Conservation (phyloP, 768 basidiomycete species). For the Ramaria sp. region DNA sequence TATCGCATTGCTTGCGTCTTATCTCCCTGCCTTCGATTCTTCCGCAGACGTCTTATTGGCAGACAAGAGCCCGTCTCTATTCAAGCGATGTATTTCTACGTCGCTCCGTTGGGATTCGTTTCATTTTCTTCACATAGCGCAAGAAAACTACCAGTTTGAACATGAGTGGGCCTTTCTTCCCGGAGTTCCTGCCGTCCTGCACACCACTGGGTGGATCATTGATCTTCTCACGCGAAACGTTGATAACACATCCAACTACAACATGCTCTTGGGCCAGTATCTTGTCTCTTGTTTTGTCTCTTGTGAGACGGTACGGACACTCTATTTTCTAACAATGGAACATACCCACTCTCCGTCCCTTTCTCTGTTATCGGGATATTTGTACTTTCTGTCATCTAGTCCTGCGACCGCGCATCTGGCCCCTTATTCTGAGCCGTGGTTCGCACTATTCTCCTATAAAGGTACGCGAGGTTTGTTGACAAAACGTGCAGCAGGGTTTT, state of each 20-base stretch:
- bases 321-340: conserved; percentile 49
- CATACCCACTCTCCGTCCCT: conserved; percentile 44
- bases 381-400: conserved; percentile 75
- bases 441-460: conserved; percentile 67
- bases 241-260: not conserved
- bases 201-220: conserved; percentile 21
- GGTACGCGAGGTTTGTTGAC: conserved; percentile 29
- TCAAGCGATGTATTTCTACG: not conserved
- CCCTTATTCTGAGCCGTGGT: conserved; percentile 79
- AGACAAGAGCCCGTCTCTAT: not conserved
- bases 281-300: conserved; percentile 28
- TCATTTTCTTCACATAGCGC: conserved; percentile 66
- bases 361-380: conserved; percentile 47
- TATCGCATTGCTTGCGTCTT: conserved; percentile 3
- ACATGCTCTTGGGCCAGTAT: conserved; percentile 12
- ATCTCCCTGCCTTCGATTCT: conserved; percentile 4
- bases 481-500: not conserved
- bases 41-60: not conserved
- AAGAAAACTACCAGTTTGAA: conserved; percentile 50
- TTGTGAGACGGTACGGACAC: conserved; percentile 27
- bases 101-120: conserved; percentile 79
- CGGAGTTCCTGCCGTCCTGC: conserved; percentile 48
- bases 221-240: not conserved
- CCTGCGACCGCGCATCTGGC: conserved; percentile 63
- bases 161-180: conserved; percentile 86